Conservation (phyloP, 106 monocot species). For the Apostasia shenzhenica region DNA sequence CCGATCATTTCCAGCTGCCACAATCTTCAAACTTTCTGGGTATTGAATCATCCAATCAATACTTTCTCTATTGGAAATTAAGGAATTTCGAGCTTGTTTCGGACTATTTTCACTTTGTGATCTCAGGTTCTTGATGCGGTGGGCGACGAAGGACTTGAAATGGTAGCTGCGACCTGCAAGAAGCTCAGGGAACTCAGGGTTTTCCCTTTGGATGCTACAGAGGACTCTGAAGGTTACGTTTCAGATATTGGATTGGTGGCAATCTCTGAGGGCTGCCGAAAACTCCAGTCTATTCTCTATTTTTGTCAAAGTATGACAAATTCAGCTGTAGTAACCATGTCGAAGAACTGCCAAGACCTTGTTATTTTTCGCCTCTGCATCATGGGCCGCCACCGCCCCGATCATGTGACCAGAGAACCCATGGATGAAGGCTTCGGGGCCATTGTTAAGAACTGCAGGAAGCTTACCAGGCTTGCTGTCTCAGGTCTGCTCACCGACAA, state of each 20-base stretch:
- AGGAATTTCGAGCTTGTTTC: neutral
- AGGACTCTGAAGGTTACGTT: conserved; percentile 52
- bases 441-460: conserved; percentile 82
- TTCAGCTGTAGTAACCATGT: conserved; percentile 65
- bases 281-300: conserved; percentile 72
- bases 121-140: conserved; percentile 31
- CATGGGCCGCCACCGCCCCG: conserved; percentile 65
- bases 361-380: conserved; percentile 80
- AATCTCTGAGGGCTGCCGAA: conserved; percentile 74
- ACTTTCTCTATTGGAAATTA: neutral
- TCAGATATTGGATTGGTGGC: conserved; percentile 61
- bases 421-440: conserved; percentile 93
- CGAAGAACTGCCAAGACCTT: conserved; percentile 67
- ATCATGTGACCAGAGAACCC: conserved; percentile 51
- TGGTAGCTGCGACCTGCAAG: conserved; percentile 49
- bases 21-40: conserved; percentile 69
- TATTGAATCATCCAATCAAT: conserved; percentile 12
- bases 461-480: conserved; percentile 70
- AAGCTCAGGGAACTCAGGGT: conserved; percentile 48
- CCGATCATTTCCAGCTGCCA: conserved; percentile 53
- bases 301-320: conserved; percentile 92
- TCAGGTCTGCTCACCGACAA: conserved; percentile 81
- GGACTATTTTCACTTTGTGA: neutral
- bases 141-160: conserved; percentile 31
- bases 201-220: conserved; percentile 30